phyloP scores from a whole-genome alignment of 768 basidiomycete genomes.

The Daedalea quercina region DNA sequence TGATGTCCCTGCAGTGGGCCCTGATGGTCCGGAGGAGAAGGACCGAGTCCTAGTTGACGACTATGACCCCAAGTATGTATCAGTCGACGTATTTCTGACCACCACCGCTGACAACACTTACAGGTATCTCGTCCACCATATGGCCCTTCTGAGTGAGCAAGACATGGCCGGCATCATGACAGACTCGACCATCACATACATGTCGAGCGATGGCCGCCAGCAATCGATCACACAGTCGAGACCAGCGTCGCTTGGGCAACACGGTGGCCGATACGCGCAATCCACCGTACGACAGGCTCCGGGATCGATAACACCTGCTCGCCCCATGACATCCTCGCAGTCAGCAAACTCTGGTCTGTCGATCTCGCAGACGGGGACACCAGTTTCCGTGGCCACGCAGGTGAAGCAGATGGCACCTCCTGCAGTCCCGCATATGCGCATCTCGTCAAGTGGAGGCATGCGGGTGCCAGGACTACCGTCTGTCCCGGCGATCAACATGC shows the following conservation, averaged over 20 bases:
- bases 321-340: conserved; percentile 9
- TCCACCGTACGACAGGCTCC: conserved; percentile 4
- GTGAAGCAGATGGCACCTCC: conserved; percentile 55
- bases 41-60: conserved; percentile 69
- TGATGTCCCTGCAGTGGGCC: conserved; percentile 47
- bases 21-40: conserved; percentile 60
- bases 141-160: conserved; percentile 49
- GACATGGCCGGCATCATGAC: conserved; percentile 33
- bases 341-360: conserved; percentile 8
- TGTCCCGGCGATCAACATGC: conserved; percentile 20
- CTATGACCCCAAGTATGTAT: conserved; percentile 43
- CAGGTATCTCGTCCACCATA: conserved; percentile 49
- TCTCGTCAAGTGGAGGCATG: conserved; percentile 52
- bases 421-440: conserved; percentile 50
- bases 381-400: conserved; percentile 54
- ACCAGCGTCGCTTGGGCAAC: conserved; percentile 22
- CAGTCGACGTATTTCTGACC: not conserved
- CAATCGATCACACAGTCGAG: conserved; percentile 44
- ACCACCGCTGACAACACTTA: conserved; percentile 1
- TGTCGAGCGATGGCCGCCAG: conserved; percentile 42
- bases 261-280: conserved; percentile 22
- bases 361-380: conserved; percentile 29
- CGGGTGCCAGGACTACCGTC: conserved; percentile 39
- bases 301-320: conserved; percentile 4
- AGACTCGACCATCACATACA: conserved; percentile 41